phyloP scores from a whole-genome alignment of 2,329 filamentous ascomycete species.

The Penicillium sp. region DNA sequence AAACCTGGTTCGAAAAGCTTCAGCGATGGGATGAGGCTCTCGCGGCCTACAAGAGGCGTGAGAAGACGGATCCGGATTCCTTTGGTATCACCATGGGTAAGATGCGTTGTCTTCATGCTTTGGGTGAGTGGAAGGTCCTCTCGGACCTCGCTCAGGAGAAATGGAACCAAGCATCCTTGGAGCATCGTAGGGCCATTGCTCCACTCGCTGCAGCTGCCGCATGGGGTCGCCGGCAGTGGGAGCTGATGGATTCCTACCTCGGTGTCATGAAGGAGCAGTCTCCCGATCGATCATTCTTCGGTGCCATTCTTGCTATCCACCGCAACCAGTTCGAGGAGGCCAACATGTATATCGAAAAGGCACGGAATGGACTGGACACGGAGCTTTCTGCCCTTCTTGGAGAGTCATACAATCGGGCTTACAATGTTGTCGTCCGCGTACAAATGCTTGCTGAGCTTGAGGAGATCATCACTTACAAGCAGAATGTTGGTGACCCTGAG shows the following conservation, averaged over 20 bases:
- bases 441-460: slow-evolving; percentile 99
- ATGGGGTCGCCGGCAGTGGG: slow-evolving; percentile 96
- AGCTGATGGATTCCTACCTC: slow-evolving; percentile 96
- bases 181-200: slow-evolving; percentile 87
- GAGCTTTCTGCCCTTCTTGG: slow-evolving; percentile 95
- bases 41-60: slow-evolving; percentile 84
- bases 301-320: slow-evolving; percentile 90
- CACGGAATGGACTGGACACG: slow-evolving; percentile 88
- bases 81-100: slow-evolving; percentile 99
- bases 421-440: slow-evolving; percentile 95
- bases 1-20: slow-evolving; percentile 98
- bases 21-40: slow-evolving; percentile 98
- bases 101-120: slow-evolving; percentile 95
- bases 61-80: slow-evolving; percentile 70
- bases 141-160: slow-evolving; percentile 87
- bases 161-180: slow-evolving; percentile 84
- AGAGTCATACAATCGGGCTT: slow-evolving; percentile 96
- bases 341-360: slow-evolving; percentile 83
- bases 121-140: slow-evolving; percentile 95
- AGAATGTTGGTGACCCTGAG: slow-evolving; percentile 73
- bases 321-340: slow-evolving; percentile 94
- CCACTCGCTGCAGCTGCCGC: slow-evolving; percentile 92
- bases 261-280: slow-evolving; percentile 92
- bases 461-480: slow-evolving; percentile 97
- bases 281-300: slow-evolving; percentile 95